Base-by-base conservation (phyloP, 805 yeast species). In the Candida ortonii region DNA sequence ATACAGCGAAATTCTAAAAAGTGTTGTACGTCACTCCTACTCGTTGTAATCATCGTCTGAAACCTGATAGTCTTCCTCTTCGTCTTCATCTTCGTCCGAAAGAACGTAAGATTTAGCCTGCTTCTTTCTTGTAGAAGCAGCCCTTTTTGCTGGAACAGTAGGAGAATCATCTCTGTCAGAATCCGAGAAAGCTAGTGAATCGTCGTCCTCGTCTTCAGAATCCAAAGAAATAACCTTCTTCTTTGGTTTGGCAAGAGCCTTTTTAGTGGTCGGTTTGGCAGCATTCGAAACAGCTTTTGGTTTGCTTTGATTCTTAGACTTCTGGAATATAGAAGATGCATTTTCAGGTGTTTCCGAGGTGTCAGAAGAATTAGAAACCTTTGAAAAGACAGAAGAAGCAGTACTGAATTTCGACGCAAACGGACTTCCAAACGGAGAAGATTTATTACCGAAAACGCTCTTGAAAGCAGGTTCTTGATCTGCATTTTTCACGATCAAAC, bases 371-470 rank as follows among this genome's bases (percentile, higher is more conserved):
- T 30, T 27, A 20, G 40, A 11, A 11, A 11, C 9, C 9, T 22
- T 22, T 27, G 41, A 22, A 15, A 45, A 44, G 1, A 50, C 47
- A 15, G 46, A 36, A 17, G 48, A 46, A 2, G 53, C 56, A 8
- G 48, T 48, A 36, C 42, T 39, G 25, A 50, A 46, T 20, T 46
- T 52, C 7, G 52, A 43, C 16, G 44, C 29, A 10, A 44, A 36
- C 2, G 42, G 41, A 18, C 38, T 27, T 8, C 25, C 34, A 20
- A 32, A 27, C 3, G 49, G 34, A 3, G 47, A 23, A 1, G 39
- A 28, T 10, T 27, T 36, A 6, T 33, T 30, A 5, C 70, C 70
- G 40, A 66, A 65, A 7, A 66, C 46, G 16, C 64, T 47, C 28
- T 55, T 57, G 39, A 63, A 64, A 6, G 14, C 50, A 10, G 48